Evolutionary conservation across 192 early-diverging fungal species (phyloP), one percentile per base, ranked within the genome.

Genomic region (Pecoramyces ruminantium): DNA sequence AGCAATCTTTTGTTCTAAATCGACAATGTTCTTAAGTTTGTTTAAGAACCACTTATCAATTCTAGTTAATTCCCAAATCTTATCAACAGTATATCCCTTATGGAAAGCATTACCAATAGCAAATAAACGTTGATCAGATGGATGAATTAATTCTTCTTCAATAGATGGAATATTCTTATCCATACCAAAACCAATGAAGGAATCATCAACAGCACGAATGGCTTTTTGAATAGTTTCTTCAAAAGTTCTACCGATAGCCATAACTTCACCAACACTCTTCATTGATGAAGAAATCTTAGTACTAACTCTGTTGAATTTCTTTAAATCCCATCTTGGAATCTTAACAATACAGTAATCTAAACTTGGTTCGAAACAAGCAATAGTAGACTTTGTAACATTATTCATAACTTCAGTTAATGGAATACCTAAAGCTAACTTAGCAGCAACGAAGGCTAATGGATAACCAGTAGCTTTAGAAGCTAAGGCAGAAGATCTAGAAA

Each of bases 181-280:
- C 30, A 39, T 79, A 39, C 78, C 78, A 18, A 97, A 98, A 17
- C 96, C 96, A 82, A 88, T 88, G 81, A 97, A 92, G 84, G 90
- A 90, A 82, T 90, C 94, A 77, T 97, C 95, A 17, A 97, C 96
- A 58, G 94, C 92, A 29, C 93, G 92, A 81, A 96, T 95, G 67
- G 96, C 97, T 88, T 99, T 96, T 87, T 98, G 96, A 81, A 99
- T 93, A 18, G 94, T 96, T 87, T 99, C 97, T 88, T 99, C 96
- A 81, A 97, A 99, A 79, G 93, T 99, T 79, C 97, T 88, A 15
- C 97, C 97, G 80, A 99, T 93, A 14, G 95, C 92, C 97, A 98
- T 99, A 38, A 99, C 97, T 86, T 99, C 97, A 78, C 97, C 96
- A 28, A 99, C 97, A 78, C 90, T 92, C 87, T 99, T 99, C 97